Evolutionary conservation across 1,139 yeast species (phyloP), one percentile per base, ranked within the genome.

Genomic region (Candida labiduridarum): DNA sequence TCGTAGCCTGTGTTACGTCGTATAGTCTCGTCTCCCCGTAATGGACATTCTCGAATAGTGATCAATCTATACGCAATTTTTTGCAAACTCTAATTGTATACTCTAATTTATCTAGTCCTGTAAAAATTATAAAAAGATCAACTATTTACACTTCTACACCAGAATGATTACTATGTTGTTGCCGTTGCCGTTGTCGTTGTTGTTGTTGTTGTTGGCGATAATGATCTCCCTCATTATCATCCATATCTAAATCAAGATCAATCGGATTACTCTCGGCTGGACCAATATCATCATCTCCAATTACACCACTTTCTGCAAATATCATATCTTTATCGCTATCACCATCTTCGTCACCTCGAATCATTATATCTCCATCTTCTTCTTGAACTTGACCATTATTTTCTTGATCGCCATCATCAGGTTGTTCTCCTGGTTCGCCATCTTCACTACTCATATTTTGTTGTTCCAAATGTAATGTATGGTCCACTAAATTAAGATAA

Each of bases 401-500:
- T 4, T 33, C 38, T 19, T 22, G 35, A n/a, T 36, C 51, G 18
- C 39, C 47, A 4, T 41, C 51, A 15, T 39, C 54, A 34, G 55
- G 50, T n/a, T 44, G 50, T 30, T 47, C 59, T 25, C 56, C 61
- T 6, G 45, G 48, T 27, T 56, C 51, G 3, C 45, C 51, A 27
- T 41, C 47, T 19, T 47, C 52, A n/a, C 60, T 63, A 27, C 52
- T 56, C 39, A 59, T 62, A 57, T 62, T 58, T 50, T 71, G 76
- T 58, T 84, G 90, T 60, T 87, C 92, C 56, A 87, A 68, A 66
- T 86, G 89, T 58, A 87, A 73, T 7, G 94, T 86, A 60, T 92
- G 97, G 67, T 94, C 96, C 51, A 94, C 97, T 67, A 94, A 76
- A 64, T 94, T 94, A 75, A 94, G 79, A 69, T 94, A 94, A 0